Evolutionary conservation across 306 rosid species (phyloP).

Genomic region (cucumber (Cucumis sativus)): Cucumber_9930_V3 NC_026660.2:28851501-28852000

Average conservation of each 20-base stretch:
- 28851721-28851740: not conserved
- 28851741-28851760: not conserved
- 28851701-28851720: not conserved
- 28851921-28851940: not conserved
- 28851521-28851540: not conserved
- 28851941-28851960: not conserved
- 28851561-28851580: not conserved
- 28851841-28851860: not conserved
- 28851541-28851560: not conserved
- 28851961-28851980: not conserved
- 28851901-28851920: not conserved
- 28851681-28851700: not conserved
- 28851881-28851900: not conserved
- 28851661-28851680: no score
- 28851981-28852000: not conserved
- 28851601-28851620: constrained; percentile 5
- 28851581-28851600: not conserved
- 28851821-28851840: not conserved
- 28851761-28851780: not conserved
- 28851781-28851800: not conserved
- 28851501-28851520: not conserved
- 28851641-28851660: not conserved
- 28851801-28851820: not conserved
- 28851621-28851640: constrained; percentile 5
- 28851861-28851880: not conserved